Conservation (phyloP, 805 yeast genomes). For the Saccharomycopsis fibuligera region DNA sequence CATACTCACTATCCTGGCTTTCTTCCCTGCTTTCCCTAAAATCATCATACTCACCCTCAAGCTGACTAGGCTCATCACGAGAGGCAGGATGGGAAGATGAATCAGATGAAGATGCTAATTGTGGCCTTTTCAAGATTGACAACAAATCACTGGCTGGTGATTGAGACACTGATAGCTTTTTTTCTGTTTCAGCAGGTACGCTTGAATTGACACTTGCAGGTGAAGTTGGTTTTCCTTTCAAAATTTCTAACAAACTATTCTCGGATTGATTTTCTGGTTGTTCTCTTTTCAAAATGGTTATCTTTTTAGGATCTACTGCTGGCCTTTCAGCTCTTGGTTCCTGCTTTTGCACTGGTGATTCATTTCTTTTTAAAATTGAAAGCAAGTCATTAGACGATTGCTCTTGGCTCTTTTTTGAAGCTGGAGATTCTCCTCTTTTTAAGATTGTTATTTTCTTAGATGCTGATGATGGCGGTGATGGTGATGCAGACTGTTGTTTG, state of each 20-base stretch:
- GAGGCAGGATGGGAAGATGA: too few species aligned
- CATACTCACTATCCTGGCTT: not conserved
- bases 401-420: not conserved
- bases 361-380: not conserved
- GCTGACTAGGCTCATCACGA: not conserved
- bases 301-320: not conserved
- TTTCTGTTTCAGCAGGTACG: not conserved
- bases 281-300: not conserved
- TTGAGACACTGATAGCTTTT: too few species aligned
- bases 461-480: not conserved
- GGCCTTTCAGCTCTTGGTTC: too few species aligned
- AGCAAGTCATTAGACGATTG: not conserved
- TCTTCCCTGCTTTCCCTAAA: not conserved
- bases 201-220: not conserved
- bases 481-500: not conserved
- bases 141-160: not conserved
- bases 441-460: not conserved
- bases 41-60: not conserved
- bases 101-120: not conserved
- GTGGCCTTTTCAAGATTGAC: not conserved
- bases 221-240: not conserved
- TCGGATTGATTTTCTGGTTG: too few species aligned
- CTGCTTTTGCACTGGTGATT: not conserved
- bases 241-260: not conserved
- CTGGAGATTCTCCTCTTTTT: not conserved